phyloP scores from a whole-genome alignment of 2,329 filamentous ascomycete genomes.

The Phyllosticta paracitricarpa region DNA sequence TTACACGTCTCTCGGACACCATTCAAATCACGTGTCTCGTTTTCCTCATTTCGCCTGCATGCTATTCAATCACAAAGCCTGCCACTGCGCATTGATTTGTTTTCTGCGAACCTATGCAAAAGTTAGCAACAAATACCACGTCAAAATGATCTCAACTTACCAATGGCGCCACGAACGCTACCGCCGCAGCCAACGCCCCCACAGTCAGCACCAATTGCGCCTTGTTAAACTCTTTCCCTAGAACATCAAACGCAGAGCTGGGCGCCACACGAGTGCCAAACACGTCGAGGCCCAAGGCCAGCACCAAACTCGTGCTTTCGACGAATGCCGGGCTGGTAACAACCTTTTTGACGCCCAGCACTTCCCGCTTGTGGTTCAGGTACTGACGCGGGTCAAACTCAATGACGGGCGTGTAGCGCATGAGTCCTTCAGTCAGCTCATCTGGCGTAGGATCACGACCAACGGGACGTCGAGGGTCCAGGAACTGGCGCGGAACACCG shows the following conservation, averaged over 20 bases:
- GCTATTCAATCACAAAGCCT: constrained; percentile 19
- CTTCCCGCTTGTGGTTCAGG: constrained; percentile 71
- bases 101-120: constrained; percentile 43
- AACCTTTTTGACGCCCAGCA: constrained; percentile 64
- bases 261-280: constrained; percentile 83
- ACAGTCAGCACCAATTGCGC: constrained; percentile 76
- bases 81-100: constrained; percentile 59
- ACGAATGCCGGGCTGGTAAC: constrained; percentile 68
- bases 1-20: background rate
- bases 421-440: constrained; percentile 76
- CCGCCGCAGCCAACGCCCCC: constrained; percentile 64
- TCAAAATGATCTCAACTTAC: constrained; percentile 45
- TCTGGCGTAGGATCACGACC: constrained; percentile 70
- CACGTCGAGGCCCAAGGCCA: constrained; percentile 80
- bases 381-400: constrained; percentile 76
- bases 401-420: constrained; percentile 63
- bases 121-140: constrained; percentile 15
- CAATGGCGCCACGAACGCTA: constrained; percentile 71
- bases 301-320: constrained; percentile 84
- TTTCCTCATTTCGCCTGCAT: background rate
- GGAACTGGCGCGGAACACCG: constrained; percentile 64
- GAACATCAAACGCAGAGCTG: constrained; percentile 80
- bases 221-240: constrained; percentile 92
- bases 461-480: constrained; percentile 80
- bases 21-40: constrained; percentile 1